Base-by-base conservation (phyloP, 768 basidiomycete species). In the Lactarius psammicola region DNA sequence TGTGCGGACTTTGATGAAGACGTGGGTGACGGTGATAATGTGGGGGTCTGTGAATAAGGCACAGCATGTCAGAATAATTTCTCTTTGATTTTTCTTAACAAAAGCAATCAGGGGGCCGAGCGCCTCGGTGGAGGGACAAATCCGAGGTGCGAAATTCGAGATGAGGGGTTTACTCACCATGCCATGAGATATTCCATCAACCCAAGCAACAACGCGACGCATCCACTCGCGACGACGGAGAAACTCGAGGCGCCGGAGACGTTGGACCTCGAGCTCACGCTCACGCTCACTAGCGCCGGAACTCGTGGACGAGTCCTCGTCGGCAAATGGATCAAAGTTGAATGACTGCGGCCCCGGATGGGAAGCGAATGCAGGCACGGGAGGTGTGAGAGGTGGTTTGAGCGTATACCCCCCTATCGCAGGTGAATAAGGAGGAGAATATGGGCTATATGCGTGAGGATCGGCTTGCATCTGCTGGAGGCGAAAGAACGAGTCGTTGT, bases 141-240 rank as follows among this genome's bases (percentile, higher is more conserved):
- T 31, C 3, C 28, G 56, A 54, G 31, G 55, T 9, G 31, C n/a
- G 8, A 42, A 55, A 26, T n/a, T 31, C 49, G 46, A 34, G 23
- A 55, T 23, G 36, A n/a, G 38, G n/a, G 58, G 18, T 17, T 26
- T 8, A 66, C 68, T 63, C 56, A 69, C 68, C 51, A 59, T 46
- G 5, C 59, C 59, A 51, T 68, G 62, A 26, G 61, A 57, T n/a
- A 70, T 54, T 20, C 64, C 64, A 34, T 70, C 64, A 4, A 70
- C 69, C 69, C 69, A 70, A 26, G 68, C 69, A 7, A 58, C 64
- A 42, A 70, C 69, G 10, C 69, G 67, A 44, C 68, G 68, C 64
- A 70, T 69, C 68, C 69, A 69, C 56, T 70, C 68, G 40, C 68
- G 67, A 10, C 53, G 64, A 4, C 68, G 64, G 11, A 70, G 64